Conservation (phyloP, 352 stramenopile genomes). For the Phytophthora constricta region DNA sequence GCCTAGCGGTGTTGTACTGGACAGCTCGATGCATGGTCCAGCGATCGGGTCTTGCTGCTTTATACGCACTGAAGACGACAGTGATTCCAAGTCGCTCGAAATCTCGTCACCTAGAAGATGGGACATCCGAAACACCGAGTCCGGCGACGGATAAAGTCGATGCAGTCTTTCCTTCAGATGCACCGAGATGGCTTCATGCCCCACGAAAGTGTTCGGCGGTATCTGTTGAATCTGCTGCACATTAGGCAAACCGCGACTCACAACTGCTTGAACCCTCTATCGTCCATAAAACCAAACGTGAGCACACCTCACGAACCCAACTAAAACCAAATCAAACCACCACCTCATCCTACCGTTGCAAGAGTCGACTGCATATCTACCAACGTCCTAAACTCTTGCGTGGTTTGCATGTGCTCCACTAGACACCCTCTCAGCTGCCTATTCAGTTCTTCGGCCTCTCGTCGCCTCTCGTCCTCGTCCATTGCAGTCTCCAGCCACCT, state of each 20-base stretch:
- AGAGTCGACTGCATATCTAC: slow-evolving; percentile 2
- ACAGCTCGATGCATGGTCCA: slow-evolving; percentile 20
- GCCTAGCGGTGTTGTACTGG: slow-evolving; percentile 18
- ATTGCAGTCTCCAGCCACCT: slow-evolving; percentile 11
- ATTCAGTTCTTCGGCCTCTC: slow-evolving; percentile 23
- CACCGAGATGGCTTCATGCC: neutral
- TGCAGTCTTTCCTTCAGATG: slow-evolving; percentile 9
- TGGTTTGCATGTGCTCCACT: slow-evolving; percentile 7
- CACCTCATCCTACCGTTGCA: slow-evolving; percentile 11
- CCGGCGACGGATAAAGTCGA: neutral
- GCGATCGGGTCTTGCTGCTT: slow-evolving; percentile 16
- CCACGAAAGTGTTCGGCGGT: neutral
- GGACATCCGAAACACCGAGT: slow-evolving; percentile 13
- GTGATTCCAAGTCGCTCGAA: neutral
- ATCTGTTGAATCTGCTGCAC: neutral
- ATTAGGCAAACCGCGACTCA: neutral
- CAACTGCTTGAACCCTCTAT: slow-evolving; percentile 7
- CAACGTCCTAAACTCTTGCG: neutral
- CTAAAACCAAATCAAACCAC: neutral
- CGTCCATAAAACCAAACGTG: too few species aligned
- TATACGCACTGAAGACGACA: slow-evolving; percentile 3
- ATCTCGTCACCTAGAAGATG: slow-evolving; percentile 3
- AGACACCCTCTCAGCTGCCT: slow-evolving; percentile 12
- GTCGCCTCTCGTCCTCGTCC: slow-evolving; percentile 21
- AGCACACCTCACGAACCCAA: neutral